Evolutionary conservation across 179 eudicot genomes (phyloP), one percentile per base, ranked within the genome.

Genomic region (Pouteria campechiana): DNA sequence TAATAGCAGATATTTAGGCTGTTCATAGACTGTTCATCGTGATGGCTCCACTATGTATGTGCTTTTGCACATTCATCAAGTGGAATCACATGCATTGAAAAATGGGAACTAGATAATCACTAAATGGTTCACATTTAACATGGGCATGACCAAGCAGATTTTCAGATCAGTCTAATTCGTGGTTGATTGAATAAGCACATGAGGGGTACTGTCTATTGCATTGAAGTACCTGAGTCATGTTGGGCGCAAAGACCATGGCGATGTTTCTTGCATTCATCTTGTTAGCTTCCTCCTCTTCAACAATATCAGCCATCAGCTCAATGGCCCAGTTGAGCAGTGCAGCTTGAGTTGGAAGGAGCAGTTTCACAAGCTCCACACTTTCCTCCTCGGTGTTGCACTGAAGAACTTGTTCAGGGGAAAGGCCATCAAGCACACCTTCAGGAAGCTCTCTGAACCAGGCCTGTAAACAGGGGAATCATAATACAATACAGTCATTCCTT

Each of bases 361-460:
- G 81, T 62, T 72, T 78, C 42, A 81, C 76, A 0, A 81, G 81
- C 62, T 69, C 74, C 28, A 70, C 54, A 15, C 70, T 80, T 8
- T 84, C 88, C 17, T 84, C 93, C 51, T 88, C 95, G 1, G 59
- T 60, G 57, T 72, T 67, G 57, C 95, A 84, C 32, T 75, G 60
- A 35, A 84, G 62, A 30, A 88, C 97, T 73, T 88, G 81, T 43
- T 81, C 95, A 0, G 95, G 89, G 3, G 97, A 85, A 57, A 89
- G 93, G 7, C 93, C 95, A 54, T 89, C 97, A 1, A 85, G 64
- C 18, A 89, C 78, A 2, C 97, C 95, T 16, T 69, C 69, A 8
- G 97, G 97, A 11, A 89, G 93, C 55, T 89, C 95, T 12, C 97
- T 48, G 54, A 89, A 89, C 97, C 97, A 89, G 50, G 93, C 93